Conservation (phyloP, 441 rosid species). For the Mallotus japonicus region DNA sequence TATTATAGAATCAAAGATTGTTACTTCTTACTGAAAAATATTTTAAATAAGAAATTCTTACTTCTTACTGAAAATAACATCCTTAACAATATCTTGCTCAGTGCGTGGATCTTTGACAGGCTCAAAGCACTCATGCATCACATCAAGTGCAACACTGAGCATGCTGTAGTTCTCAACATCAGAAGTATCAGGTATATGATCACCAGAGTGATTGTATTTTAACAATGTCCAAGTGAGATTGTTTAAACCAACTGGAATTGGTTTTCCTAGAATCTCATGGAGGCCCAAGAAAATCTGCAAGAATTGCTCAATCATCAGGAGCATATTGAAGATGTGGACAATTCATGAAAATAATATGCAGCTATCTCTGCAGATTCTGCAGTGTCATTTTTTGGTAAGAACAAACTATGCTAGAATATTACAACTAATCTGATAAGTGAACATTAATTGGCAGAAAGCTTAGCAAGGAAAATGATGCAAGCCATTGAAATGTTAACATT, state of each 20-base stretch:
- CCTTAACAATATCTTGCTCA: conserved; percentile 59
- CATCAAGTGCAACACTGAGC: conserved; percentile 63
- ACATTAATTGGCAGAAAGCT: too few species aligned
- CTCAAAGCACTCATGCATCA: conserved; percentile 90
- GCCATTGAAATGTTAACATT: not conserved
- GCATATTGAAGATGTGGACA: too few species aligned
- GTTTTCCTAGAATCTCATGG: conserved; percentile 15
- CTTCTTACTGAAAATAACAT: conserved; percentile 72
- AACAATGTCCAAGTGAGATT: conserved; percentile 71
- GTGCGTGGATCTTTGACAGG: conserved; percentile 52
- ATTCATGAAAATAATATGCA: too few species aligned
- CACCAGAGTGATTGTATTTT: conserved; percentile 35
- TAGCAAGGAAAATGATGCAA: too few species aligned
- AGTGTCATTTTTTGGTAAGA: too few species aligned
- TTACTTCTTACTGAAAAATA: too few species aligned
- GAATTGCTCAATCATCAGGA: too few species aligned
- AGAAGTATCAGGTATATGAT: conserved; percentile 21
- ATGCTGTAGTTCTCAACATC: conserved; percentile 50
- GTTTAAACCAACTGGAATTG: conserved; percentile 31
- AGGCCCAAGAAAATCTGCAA: not conserved
- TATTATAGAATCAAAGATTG: too few species aligned
- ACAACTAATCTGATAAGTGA: too few species aligned
- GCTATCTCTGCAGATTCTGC: too few species aligned
- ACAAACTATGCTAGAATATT: too few species aligned
- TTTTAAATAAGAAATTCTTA: conserved; percentile 27